These are phyloP conservation scores for Niebla homalea DNA, from an alignment of 495 filamentous ascomycete species.

Conservation along the genomic window DNA sequence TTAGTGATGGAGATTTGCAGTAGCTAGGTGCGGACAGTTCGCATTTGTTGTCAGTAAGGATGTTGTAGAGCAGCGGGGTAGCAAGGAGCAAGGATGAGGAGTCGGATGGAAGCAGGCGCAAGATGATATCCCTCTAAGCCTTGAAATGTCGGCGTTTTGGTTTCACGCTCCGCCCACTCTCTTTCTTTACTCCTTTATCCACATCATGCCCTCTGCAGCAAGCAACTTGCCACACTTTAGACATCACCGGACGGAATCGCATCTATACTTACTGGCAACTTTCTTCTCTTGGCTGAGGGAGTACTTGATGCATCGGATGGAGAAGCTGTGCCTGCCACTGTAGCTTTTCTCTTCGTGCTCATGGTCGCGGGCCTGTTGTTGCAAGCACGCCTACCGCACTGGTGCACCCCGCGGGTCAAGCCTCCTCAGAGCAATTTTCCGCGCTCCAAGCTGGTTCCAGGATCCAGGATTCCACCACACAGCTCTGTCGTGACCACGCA, in stretches of 20 bases:
- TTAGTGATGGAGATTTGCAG: conserved; percentile 12
- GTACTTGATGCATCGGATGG: conserved; percentile 24
- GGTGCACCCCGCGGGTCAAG: no score
- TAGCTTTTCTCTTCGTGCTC: conserved; percentile 57
- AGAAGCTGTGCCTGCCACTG: conserved; percentile 24
- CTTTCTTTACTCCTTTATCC: conserved; percentile 8
- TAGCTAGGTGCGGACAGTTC: conserved; percentile 4
- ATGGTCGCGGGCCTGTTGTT: conserved; percentile 24
- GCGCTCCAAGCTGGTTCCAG: no score
- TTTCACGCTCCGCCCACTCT: conserved; percentile 9
- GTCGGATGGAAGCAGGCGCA: conserved; percentile 5
- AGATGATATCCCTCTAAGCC: conserved; percentile 10
- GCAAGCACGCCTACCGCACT: no score
- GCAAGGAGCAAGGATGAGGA: not conserved
- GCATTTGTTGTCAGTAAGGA: conserved; percentile 10
- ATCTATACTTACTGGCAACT: conserved; percentile 37
- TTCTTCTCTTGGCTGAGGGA: conserved; percentile 49
- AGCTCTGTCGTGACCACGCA: no score
- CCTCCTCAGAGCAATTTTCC: no score
- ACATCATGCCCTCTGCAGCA: conserved; percentile 9
- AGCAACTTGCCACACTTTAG: not conserved
- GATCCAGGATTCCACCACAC: no score
- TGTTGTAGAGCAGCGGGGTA: conserved; percentile 5
- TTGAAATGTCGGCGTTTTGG: conserved; percentile 15
- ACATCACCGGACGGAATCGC: not conserved